Evolutionary conservation across 2,329 filamentous ascomycete species (phyloP), one percentile per base, ranked within the genome.

Genomic region (Pyrenochaeta sp.): DNA sequence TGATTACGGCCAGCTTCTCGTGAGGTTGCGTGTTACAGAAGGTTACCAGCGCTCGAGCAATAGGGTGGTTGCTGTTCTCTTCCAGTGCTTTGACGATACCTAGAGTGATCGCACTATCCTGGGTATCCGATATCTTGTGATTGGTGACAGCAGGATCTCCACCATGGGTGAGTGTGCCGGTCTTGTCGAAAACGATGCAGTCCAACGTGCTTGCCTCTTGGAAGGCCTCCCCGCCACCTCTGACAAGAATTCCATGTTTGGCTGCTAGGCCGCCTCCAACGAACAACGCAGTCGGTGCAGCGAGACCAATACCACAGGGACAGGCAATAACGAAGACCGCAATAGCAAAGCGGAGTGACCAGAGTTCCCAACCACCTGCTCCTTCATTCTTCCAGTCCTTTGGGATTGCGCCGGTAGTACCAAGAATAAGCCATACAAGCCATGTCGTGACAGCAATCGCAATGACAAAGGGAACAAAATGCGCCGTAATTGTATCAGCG

Each of bases 101-200:
- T 3, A 88, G 73, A 9, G 78, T 69, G 27, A 74, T 36, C 2
- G 41, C 32, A 26, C 68, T 53, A 14, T 72, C 51, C n/a, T 72
- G 50, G 8, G 61, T 58, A 1, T 61, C 43, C 5, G 67, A 29
- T 11, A 75, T 41, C 43, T 75, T 71, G 51, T 81, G 72, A 13
- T 82, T 77, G 4, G 83, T 88, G 15, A 93, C 84, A 19, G 77
- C 81, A 0, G 89, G 88, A 53, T 89, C 85, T 6, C 87, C 88
- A 4, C 81, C 81, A 58, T 87, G 76, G 0, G 90, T 94, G 44
- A 95, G 74, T 0, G 90, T 95, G 1, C 90, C 90, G 0, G 90
- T 95, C 77, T 95, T 94, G 77, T 95, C 90, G 65, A 95, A 94
- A 1, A 94, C 87, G 26, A 94, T 85, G 38, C 86, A 87, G 66